Evolutionary conservation across 225 moss, liverwort and hornwort genomes (phyloP), one percentile per base, ranked within the genome.

Genomic region (Pseudisothecium myosuroides): DNA sequence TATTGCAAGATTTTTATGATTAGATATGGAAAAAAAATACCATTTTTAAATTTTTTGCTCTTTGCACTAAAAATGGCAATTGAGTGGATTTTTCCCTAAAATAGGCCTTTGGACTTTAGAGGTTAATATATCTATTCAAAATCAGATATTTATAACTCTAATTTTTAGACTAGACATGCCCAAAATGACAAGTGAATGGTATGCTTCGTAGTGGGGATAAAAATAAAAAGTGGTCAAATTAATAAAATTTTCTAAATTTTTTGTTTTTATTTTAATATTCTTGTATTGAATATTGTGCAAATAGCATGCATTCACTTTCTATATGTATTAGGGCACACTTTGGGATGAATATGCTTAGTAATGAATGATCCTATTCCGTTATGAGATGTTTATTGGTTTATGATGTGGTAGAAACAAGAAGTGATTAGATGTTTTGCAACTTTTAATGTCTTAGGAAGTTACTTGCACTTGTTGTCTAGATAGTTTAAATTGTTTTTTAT

Each of bases 291-390:
- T 5, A 52, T 52, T 14, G 3, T 52, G 3, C 20, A 54, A 76
- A 54, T 21, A 34, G 34, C 4, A 31, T 7, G 12, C 6, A 12
- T 31, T 49, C 7, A 76, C 13, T 76, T 76, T 36, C 8, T 22
- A 22, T 54, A 14, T 54, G 5, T 22, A 52, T 22, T 36, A 22
- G 1, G 8, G 7, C 8, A 52, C 0, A 1, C 19, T 50, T 34
- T 12, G 7, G 3, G 0, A 5, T 1, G 22, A 22, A 22, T 22
- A 22, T 54, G 2, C 4, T 54, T 76, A 36, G 0, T 39, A 59
- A n/a, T n/a, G 4, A 26, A 2, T 56, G 26, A 37, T 36, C 1
- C 0, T 15, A 9, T 54, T 14, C 1, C n/a, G n/a, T 9, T 37
- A 24, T 14, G 1, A 76, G 23, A 54, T 37, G 22, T 54, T 36